Percentiles rank a stretch among this genome's conserved stretches.
phyloP scores from a whole-genome alignment of 2,329 filamentous ascomycete genomes.

The Neopestalotiopsis clavispora region DNA sequence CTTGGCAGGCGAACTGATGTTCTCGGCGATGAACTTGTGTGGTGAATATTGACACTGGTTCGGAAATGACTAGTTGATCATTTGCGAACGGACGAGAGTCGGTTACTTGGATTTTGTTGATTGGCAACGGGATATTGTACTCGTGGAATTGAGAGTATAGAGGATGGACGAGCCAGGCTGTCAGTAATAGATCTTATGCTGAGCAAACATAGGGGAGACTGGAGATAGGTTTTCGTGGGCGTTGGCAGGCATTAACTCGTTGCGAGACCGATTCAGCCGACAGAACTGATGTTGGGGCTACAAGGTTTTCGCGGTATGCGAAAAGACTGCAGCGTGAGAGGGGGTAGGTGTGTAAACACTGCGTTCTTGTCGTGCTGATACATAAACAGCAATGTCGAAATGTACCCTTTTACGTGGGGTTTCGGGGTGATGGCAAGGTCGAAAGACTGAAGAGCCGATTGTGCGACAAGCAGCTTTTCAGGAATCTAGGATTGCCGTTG shows the following conservation, averaged over 20 bases:
- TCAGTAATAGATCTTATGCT: constrained; percentile 60
- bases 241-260: constrained; percentile 64
- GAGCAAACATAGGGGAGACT: constrained; percentile 61
- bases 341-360: constrained; percentile 92
- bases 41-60: constrained; percentile 7
- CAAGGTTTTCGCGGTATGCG: constrained; percentile 93
- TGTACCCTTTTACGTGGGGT: constrained; percentile 39
- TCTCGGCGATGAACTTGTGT: neutral
- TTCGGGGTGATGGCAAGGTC: constrained; percentile 22
- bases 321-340: constrained; percentile 96
- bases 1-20: neutral
- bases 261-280: constrained; percentile 73
- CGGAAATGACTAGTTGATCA: constrained; percentile 14
- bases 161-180: constrained; percentile 48
- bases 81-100: constrained; percentile 15
- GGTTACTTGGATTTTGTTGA: neutral
- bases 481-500: neutral
- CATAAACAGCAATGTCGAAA: constrained; percentile 77
- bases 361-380: constrained; percentile 93
- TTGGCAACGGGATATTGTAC: constrained; percentile 1
- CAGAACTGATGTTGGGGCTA: constrained; percentile 86
- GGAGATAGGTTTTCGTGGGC: constrained; percentile 51
- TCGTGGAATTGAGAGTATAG: constrained; percentile 32
- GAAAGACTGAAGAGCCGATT: constrained; percentile 6
- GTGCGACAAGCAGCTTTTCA: constrained; percentile 23